Conservation (phyloP, 1,139 yeast genomes). For the Saccharomyces hybrid region DNA sequence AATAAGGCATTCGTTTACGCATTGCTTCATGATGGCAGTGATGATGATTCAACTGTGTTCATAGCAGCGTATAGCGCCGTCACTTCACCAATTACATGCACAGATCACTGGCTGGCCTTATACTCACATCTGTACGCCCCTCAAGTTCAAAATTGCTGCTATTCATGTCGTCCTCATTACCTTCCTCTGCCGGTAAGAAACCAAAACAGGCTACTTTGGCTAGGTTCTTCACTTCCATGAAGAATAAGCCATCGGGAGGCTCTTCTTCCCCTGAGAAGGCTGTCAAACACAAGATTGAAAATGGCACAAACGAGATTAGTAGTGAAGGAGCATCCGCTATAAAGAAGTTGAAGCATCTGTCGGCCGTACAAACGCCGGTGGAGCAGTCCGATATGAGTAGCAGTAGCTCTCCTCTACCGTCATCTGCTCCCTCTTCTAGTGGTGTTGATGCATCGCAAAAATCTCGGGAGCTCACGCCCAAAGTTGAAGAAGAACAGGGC, state of each 20-base stretch:
- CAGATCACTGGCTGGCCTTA: not conserved
- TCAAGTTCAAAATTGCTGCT: not conserved
- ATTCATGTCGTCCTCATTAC: slow-evolving; percentile 7
- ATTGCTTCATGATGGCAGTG: not conserved
- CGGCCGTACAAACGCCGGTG: not conserved
- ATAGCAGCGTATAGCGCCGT: not conserved
- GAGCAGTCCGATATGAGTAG: not conserved
- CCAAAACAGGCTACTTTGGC: slow-evolving; percentile 26
- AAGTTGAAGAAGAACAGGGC: not conserved
- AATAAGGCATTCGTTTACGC: not conserved
- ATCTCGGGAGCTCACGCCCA: not conserved
- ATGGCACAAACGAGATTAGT: not conserved
- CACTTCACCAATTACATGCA: not conserved
- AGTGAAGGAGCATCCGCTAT: not conserved
- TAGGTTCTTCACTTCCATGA: slow-evolving; percentile 22
- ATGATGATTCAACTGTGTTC: not conserved
- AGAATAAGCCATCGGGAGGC: slow-evolving; percentile 1
- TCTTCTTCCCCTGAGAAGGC: not conserved
- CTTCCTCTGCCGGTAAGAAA: slow-evolving; percentile 9
- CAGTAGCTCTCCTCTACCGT: not conserved
- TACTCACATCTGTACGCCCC: not conserved
- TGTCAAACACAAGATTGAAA: not conserved
- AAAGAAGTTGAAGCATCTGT: not conserved
- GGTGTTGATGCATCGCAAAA: not conserved
- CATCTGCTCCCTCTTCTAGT: not conserved